A percentile compares a stretch with the other conserved stretches of the same genome.
phyloP scores from a whole-genome alignment of 2,329 filamentous ascomycete genomes.

The Cryphonectria carpinicola region DNA sequence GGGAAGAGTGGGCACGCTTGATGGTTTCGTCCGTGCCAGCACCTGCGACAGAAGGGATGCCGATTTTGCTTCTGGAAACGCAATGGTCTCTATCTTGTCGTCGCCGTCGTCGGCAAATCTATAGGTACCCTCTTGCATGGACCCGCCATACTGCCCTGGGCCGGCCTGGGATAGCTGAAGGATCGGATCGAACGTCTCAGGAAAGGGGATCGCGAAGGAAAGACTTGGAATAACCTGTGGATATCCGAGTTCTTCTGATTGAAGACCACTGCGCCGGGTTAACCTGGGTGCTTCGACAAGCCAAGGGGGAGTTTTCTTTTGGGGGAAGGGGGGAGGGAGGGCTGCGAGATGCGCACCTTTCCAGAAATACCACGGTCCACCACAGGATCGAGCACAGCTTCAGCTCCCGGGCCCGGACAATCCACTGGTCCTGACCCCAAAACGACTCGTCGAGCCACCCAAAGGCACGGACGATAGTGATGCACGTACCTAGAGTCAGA shows the following conservation, averaged over 20 bases:
- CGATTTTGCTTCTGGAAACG: slow-evolving; percentile 36
- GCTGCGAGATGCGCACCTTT: slow-evolving; percentile 33
- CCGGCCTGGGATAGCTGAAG: slow-evolving; percentile 26
- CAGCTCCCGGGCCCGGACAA: slow-evolving; percentile 31
- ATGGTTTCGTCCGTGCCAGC: slow-evolving; percentile 31
- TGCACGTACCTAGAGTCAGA: slow-evolving; percentile 35
- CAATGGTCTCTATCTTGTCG: slow-evolving; percentile 34
- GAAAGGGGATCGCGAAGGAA: slow-evolving; percentile 33
- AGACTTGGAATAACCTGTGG: slow-evolving; percentile 32
- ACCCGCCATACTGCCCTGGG: slow-evolving; percentile 22
- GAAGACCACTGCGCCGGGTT: slow-evolving; percentile 31
- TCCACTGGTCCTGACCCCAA: slow-evolving; percentile 34
- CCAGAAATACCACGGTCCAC: slow-evolving; percentile 38
- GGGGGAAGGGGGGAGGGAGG: background rate
- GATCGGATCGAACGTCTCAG: slow-evolving; percentile 34
- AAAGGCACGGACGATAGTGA: slow-evolving; percentile 35
- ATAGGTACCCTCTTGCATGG: slow-evolving; percentile 17
- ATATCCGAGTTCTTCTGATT: slow-evolving; percentile 34
- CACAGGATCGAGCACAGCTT: slow-evolving; percentile 38
- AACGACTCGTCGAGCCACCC: slow-evolving; percentile 35
- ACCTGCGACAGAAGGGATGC: slow-evolving; percentile 35
- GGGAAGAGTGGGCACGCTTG: background rate
- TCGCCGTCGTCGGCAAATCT: slow-evolving; percentile 32
- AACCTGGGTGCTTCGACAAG: background rate
- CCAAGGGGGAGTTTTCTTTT: no score